These are phyloP conservation scores for Metschnikowia rubicola DNA, from an alignment of 805 yeast genomes.

Conservation along the genomic window DNA sequence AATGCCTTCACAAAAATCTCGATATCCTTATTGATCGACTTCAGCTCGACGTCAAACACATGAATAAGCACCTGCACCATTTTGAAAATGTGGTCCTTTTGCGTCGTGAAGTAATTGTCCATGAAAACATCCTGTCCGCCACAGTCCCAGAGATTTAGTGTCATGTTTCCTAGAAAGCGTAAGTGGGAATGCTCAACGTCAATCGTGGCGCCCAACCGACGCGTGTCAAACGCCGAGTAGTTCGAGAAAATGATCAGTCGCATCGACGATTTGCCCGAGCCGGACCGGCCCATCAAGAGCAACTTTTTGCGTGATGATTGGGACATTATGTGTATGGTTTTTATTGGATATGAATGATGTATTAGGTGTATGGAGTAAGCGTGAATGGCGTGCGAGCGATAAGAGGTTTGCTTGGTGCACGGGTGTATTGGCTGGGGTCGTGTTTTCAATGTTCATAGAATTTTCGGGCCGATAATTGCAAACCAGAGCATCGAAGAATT, in stretches of 20 bases:
- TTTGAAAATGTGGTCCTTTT: slow-evolving; percentile 87
- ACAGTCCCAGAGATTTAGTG: slow-evolving; percentile 95
- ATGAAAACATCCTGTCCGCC: slow-evolving; percentile 97
- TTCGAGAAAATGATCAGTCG: slow-evolving; percentile 92
- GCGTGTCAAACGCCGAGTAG: slow-evolving; percentile 93
- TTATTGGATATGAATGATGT: neutral
- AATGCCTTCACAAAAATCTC: slow-evolving; percentile 85
- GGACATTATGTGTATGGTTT: slow-evolving; percentile 9
- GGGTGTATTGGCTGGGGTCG: neutral
- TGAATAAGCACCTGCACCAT: slow-evolving; percentile 95
- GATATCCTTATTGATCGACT: slow-evolving; percentile 87
- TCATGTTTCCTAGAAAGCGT: slow-evolving; percentile 90
- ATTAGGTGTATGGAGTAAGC: neutral
- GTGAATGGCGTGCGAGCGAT: slow-evolving; percentile 2
- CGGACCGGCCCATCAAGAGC: slow-evolving; percentile 78
- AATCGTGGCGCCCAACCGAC: slow-evolving; percentile 93
- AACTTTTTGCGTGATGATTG: slow-evolving; percentile 35
- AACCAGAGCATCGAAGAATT: no score
- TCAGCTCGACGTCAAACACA: slow-evolving; percentile 93
- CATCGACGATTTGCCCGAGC: slow-evolving; percentile 98
- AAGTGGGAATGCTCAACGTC: slow-evolving; percentile 98
- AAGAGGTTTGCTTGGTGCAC: neutral
- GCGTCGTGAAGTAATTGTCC: slow-evolving; percentile 88
- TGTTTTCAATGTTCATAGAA: no score
- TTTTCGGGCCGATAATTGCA: no score